Percentiles rank a stretch among this genome's conserved stretches.
Conservation (phyloP, 192 early-diverging fungal genomes). For the Podila horticola region DNA sequence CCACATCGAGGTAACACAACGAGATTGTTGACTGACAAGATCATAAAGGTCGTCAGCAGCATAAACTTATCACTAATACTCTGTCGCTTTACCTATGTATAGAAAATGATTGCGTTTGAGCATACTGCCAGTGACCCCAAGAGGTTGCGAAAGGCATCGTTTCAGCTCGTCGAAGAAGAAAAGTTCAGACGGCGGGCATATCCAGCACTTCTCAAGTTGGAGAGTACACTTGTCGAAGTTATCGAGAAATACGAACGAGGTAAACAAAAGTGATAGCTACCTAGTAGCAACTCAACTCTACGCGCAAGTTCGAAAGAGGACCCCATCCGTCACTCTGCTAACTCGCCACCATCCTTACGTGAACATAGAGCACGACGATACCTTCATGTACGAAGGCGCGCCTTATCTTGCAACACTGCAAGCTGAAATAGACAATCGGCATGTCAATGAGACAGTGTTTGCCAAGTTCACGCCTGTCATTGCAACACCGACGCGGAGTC, state of each 20-base stretch:
- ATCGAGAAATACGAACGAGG: conserved; percentile 67
- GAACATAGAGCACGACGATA: conserved; percentile 12
- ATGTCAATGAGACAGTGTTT: conserved; percentile 68
- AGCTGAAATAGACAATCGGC: conserved; percentile 59
- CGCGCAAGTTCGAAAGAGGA: too few relatives aligned
- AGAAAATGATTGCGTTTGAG: conserved; percentile 84
- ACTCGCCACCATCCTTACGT: background rate
- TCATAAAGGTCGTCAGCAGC: too few relatives aligned
- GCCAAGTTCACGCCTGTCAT: conserved; percentile 45
- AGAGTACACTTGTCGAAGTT: conserved; percentile 61
- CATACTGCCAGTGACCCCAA: conserved; percentile 77
- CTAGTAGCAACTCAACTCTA: too few relatives aligned
- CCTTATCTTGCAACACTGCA: conserved; percentile 36
- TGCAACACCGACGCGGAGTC: conserved; percentile 44
- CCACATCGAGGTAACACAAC: conserved; percentile 55
- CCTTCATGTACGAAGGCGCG: conserved; percentile 35
- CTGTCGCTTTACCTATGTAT: background rate
- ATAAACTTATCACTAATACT: too few relatives aligned
- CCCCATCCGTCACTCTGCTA: too few relatives aligned
- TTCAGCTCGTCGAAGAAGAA: conserved; percentile 86
- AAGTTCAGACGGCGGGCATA: conserved; percentile 81
- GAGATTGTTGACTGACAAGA: too few relatives aligned
- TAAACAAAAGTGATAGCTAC: conserved; percentile 15
- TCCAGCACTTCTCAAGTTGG: conserved; percentile 75
- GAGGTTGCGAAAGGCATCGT: conserved; percentile 76